A percentile compares a stretch with the other conserved stretches of the same genome.
Evolutionary conservation across 345 rosid genomes (phyloP).

Genomic region (Isatis tinctoria): DNA sequence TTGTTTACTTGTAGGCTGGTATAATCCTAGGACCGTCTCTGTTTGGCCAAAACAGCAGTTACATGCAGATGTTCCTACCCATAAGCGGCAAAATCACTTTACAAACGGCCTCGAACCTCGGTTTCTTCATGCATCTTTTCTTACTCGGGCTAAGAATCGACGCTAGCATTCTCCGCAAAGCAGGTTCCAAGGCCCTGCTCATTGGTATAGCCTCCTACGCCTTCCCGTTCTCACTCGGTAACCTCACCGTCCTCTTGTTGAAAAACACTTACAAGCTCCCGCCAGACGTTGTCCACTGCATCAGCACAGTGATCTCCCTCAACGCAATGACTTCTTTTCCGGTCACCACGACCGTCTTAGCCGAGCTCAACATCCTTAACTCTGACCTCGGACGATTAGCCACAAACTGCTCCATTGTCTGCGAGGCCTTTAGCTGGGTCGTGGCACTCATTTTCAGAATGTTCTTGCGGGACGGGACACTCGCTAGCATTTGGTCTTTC

Average conservation of each 20-base stretch:
- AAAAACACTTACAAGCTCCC: slow-evolving; percentile 5
- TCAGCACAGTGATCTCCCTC: slow-evolving; percentile 25
- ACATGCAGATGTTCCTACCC: slow-evolving; percentile 2
- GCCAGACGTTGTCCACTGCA: not conserved
- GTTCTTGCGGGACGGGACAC: not conserved
- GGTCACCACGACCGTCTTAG: slow-evolving; percentile 31
- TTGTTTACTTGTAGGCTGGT: slow-evolving; percentile 28
- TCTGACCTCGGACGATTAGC: slow-evolving; percentile 38
- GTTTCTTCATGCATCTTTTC: slow-evolving; percentile 36
- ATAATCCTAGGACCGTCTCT: slow-evolving; percentile 35
- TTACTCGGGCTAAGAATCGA: slow-evolving; percentile 31
- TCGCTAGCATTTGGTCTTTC: slow-evolving; percentile 18
- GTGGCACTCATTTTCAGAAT: slow-evolving; percentile 15
- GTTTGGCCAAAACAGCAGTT: slow-evolving; percentile 11
- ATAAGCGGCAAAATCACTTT: slow-evolving; percentile 10
- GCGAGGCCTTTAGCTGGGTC: slow-evolving; percentile 23
- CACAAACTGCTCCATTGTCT: slow-evolving; percentile 34
- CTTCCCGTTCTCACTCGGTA: slow-evolving; percentile 25
- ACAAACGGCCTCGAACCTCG: slow-evolving; percentile 29
- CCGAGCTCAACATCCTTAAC: slow-evolving; percentile 34
- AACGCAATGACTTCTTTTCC: slow-evolving; percentile 34
- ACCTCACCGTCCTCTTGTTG: slow-evolving; percentile 17
- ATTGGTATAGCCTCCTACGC: slow-evolving; percentile 29
- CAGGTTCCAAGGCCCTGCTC: slow-evolving; percentile 29
- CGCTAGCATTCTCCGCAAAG: slow-evolving; percentile 29